phyloP scores from a whole-genome alignment of 352 stramenopile genomes.

The Pythium brassicae region DNA sequence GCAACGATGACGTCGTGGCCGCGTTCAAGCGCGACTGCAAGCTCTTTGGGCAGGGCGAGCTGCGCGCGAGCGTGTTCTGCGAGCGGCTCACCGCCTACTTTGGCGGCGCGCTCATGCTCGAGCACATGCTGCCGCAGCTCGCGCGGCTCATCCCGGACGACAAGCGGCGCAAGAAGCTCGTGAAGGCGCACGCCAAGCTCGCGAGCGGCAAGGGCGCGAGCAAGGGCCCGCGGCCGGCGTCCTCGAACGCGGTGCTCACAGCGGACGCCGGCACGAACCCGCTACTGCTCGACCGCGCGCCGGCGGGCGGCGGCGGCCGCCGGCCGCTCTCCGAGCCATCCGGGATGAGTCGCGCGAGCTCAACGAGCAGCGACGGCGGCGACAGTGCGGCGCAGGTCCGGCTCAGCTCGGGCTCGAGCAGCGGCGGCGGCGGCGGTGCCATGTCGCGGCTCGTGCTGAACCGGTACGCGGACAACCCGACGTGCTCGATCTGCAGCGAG shows the following conservation, averaged over 20 bases:
- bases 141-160: conserved; percentile 76
- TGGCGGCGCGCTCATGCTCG: conserved; percentile 67
- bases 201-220: conserved; percentile 2
- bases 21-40: conserved; percentile 83
- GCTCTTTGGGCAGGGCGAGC: conserved; percentile 54
- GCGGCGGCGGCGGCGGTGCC: conserved; percentile 8
- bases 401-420: conserved; percentile 23
- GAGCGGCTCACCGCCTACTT: conserved; percentile 59
- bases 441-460: conserved; percentile 20
- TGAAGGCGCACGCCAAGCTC: conserved; percentile 51
- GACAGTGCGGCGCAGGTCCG: conserved; percentile 3
- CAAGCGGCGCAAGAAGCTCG: conserved; percentile 64
- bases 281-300: conserved; percentile 12
- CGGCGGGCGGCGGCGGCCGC: conserved; percentile 16
- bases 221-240: conserved; percentile 25
- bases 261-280: conserved; percentile 22
- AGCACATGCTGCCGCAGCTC: conserved; percentile 77
- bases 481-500: conserved; percentile 74
- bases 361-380: conserved; percentile 25
- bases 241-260: conserved; percentile 24
- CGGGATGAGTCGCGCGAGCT: too few relatives aligned
- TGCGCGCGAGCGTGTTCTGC: conserved; percentile 62
- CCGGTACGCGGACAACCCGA: conserved; percentile 51
- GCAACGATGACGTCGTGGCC: conserved; percentile 63
- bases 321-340: conserved; percentile 44